Percentiles rank a stretch among this genome's conserved stretches.
phyloP scores from a whole-genome alignment of 2,329 filamentous ascomycete species.

The Penicillium polonicum region DNA sequence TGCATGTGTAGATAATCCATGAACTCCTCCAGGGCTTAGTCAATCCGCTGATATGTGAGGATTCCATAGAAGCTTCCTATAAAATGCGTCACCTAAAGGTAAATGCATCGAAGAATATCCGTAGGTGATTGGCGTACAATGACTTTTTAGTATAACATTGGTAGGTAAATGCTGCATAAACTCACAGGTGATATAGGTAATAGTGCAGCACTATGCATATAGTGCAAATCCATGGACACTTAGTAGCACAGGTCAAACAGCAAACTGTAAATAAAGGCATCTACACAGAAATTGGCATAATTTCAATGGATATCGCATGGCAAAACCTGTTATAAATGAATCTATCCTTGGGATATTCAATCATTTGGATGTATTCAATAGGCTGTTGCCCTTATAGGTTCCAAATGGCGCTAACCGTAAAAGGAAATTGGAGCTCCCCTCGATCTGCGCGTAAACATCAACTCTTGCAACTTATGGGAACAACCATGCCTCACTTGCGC shows the following conservation, averaged over 20 bases:
- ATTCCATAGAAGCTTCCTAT: not conserved
- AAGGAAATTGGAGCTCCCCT: constrained; percentile 15
- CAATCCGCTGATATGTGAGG: not conserved
- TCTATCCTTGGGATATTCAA: too few species aligned
- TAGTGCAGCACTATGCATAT: too few species aligned
- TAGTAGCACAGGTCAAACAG: too few species aligned
- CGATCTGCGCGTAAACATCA: constrained; percentile 15
- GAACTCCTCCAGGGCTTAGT: not conserved
- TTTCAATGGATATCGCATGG: too few species aligned
- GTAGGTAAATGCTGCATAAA: too few species aligned
- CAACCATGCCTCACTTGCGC: constrained; percentile 23
- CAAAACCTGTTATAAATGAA: not conserved
- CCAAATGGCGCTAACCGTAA: constrained; percentile 18
- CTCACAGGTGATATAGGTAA: too few species aligned
- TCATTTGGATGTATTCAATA: accelerated
- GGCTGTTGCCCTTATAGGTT: not conserved
- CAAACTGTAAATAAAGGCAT: too few species aligned
- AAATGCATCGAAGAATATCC: not conserved
- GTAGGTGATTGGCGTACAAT: too few species aligned
- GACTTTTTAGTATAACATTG: too few species aligned
- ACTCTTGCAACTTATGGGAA: not conserved
- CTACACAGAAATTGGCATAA: too few species aligned
- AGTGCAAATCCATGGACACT: too few species aligned
- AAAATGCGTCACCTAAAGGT: not conserved
- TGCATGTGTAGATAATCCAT: too few species aligned